These are phyloP conservation scores for Diplosphaera chodatii DNA, from an alignment of 139 green algal species.

Conservation along the genomic window DNA sequence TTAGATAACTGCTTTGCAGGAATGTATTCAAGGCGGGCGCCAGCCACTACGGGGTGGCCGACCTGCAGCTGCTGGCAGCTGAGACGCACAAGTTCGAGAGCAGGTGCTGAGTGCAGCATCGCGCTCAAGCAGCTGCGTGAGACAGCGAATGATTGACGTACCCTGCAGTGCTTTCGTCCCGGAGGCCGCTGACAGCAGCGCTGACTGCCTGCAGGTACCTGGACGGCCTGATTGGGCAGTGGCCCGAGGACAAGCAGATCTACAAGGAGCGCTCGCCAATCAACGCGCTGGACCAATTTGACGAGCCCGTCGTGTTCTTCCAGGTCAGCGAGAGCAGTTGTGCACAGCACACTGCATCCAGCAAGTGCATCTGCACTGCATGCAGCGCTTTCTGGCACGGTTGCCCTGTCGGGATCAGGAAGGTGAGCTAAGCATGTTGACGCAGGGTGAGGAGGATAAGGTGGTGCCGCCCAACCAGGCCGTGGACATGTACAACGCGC, in stretches of 20 bases:
- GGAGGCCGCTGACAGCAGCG: no score
- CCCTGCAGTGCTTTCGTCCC: no score
- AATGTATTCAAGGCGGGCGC: slow-evolving; percentile 48
- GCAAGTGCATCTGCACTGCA: no score
- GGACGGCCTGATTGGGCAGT: slow-evolving; percentile 57
- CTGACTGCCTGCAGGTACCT: slow-evolving; percentile 54
- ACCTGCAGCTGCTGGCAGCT: slow-evolving; percentile 51
- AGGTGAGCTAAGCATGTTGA: no score
- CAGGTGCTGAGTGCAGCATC: slow-evolving; percentile 17
- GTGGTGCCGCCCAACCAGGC: slow-evolving; percentile 77
- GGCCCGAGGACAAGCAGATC: slow-evolving; percentile 38
- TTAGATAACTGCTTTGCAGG: slow-evolving; percentile 11
- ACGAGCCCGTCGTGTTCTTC: slow-evolving; percentile 59
- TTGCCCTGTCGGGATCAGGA: no score
- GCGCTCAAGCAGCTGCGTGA: no score
- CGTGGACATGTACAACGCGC: slow-evolving; percentile 42
- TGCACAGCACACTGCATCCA: no score
- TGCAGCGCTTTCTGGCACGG: no score
- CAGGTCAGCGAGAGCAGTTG: no score
- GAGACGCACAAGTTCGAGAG: slow-evolving; percentile 69
- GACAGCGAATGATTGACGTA: no score
- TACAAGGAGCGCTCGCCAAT: slow-evolving; percentile 68
- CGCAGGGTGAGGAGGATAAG: slow-evolving; percentile 75
- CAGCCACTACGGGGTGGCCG: slow-evolving; percentile 58
- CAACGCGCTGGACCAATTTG: slow-evolving; percentile 47